Base-by-base conservation (phyloP, 1,284 basidiomycete species). In the Sanghuangporus weigelae region DNA sequence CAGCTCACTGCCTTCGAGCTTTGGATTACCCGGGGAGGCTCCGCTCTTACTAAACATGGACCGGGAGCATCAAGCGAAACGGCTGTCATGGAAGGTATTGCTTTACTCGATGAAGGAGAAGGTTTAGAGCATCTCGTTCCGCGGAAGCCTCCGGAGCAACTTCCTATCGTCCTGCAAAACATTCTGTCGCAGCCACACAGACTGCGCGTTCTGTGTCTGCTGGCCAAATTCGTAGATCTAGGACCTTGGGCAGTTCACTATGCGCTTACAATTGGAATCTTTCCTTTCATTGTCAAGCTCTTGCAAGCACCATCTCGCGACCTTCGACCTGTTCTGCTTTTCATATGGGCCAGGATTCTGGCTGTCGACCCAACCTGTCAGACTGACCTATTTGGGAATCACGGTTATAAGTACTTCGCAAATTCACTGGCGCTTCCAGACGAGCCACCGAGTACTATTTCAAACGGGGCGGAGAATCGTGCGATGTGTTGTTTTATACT, bases 401-500 rank as follows among this genome's bases (percentile, higher is more conserved):
- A 87, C 64, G 93, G 93, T 0, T 95, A 90, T 79, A 88, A 87
- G 69, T 97, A 97, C 73, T 98, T 98, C 71, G 88, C 93, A 16
- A 86, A 87, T 49, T 84, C 96, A 38, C 82, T 96, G 12, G 84
- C 86, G 1, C 79, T 86, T 38, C 81, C 79, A 60, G 87, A 86
- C 57, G 85, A 90, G 60, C 71, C 75, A 26, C 69, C 71, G 21
- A 71, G 74, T 21, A 76, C 79, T 31, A 86, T 98, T 35, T 94
- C 95, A 0, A 98, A 99, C 75, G 88, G 90, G 57, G 93, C 93
- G 14, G 96, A 99, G 75, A 96, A 99, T 75, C 93, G 95, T 65
- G 96, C 96, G 0, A 99, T 99, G 96, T 99, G 96, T 72, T 94
- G 95, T 0, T 99, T 98, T 77, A 96, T 98, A 69, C 86, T 99